Conservation (phyloP, 2,329 filamentous ascomycete species). For the Botrytis cinerea region DNA sequence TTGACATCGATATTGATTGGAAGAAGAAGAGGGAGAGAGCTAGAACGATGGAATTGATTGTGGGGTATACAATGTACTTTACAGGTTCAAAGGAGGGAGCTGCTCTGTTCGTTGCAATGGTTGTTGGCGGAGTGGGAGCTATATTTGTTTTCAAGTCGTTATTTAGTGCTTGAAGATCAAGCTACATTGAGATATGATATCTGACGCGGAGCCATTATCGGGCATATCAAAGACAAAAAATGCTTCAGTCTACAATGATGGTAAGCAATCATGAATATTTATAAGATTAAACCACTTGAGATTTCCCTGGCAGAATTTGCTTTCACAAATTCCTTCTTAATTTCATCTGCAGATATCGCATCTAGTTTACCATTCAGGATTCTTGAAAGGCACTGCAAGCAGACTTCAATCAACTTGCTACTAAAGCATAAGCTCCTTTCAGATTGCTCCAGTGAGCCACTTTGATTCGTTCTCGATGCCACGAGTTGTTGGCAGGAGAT, state of each 20-base stretch:
- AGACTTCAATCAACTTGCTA: not conserved
- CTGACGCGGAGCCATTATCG: not conserved
- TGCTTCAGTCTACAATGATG: not conserved
- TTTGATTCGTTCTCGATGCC: not conserved
- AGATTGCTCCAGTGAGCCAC: not conserved
- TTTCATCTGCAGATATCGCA: not conserved
- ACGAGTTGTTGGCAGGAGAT: no score
- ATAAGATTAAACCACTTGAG: not conserved
- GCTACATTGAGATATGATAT: not conserved
- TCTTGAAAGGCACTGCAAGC: not conserved
- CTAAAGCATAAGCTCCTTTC: not conserved
- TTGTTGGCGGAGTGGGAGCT: conserved; percentile 38
- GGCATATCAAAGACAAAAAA: not conserved
- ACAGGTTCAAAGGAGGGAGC: conserved; percentile 41
- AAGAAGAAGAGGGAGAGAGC: conserved; percentile 53
- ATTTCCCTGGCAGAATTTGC: not conserved
- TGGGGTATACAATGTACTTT: conserved; percentile 55
- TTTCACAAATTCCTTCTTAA: not conserved
- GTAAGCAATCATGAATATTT: conserved; percentile 10
- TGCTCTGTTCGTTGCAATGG: conserved; percentile 37
- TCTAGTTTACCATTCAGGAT: not conserved
- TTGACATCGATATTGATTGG: conserved; percentile 59
- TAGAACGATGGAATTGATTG: conserved; percentile 58
- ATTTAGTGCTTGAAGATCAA: conserved; percentile 13
- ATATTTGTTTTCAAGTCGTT: conserved; percentile 35